Percentiles rank a stretch among this genome's conserved stretches.
Conservation (phyloP, 169 alveolate genomes). For the Cryptosporidium baileyi region DNA sequence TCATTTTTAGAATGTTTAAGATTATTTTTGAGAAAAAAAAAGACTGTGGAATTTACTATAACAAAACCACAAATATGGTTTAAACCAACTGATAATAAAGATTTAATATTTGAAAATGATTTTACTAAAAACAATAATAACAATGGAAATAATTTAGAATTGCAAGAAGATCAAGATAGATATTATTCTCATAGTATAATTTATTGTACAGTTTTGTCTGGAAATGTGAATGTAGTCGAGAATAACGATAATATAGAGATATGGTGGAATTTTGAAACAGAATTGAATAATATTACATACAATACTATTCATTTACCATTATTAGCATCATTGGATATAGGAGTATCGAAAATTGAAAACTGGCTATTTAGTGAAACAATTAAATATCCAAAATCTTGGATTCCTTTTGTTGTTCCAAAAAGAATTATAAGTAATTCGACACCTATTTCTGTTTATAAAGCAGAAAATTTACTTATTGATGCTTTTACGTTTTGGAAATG, state of each 20-base stretch:
- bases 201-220: slow-evolving; percentile 21
- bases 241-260: not conserved
- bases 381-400: slow-evolving; percentile 17
- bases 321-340: slow-evolving; percentile 21
- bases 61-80: slow-evolving; percentile 56
- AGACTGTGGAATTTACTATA: slow-evolving; percentile 1
- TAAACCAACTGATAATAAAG: not conserved
- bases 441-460: not conserved
- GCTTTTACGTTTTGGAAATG: slow-evolving; percentile 44
- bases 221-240: slow-evolving; percentile 3
- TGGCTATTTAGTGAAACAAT: slow-evolving; percentile 42
- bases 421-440: not conserved
- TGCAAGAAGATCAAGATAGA: not conserved
- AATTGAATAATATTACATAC: not conserved
- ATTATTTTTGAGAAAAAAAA: not conserved
- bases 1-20: slow-evolving; percentile 56
- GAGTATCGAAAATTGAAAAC: slow-evolving; percentile 25
- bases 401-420: slow-evolving; percentile 31
- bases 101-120: not conserved
- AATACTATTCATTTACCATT: slow-evolving; percentile 30
- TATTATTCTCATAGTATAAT: slow-evolving; percentile 11
- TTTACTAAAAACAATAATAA: not conserved
- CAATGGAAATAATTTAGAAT: not conserved
- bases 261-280: slow-evolving; percentile 60
- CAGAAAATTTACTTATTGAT: slow-evolving; percentile 10